Conservation (phyloP, 2,329 filamentous ascomycete genomes). For the Penicillium vulpinum region DNA sequence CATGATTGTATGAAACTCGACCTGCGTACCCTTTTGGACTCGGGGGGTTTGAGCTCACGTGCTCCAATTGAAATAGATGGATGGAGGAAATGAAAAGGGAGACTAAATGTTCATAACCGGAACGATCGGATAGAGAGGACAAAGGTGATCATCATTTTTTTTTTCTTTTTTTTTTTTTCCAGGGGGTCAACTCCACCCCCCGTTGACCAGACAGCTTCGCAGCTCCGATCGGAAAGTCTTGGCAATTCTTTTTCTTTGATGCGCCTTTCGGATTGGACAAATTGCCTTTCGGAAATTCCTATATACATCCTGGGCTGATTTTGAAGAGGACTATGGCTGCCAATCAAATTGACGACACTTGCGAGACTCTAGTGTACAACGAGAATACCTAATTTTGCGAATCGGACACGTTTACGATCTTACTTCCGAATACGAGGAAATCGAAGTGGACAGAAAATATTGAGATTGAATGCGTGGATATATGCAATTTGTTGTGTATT, state of each 20-base stretch:
- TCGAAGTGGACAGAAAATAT: not conserved
- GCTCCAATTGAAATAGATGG: not conserved
- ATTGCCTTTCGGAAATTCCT: not conserved
- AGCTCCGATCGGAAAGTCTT: constrained; percentile 8
- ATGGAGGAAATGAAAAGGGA: not conserved
- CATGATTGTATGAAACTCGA: constrained; percentile 26
- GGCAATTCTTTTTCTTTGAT: not conserved
- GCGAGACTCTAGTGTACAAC: not conserved
- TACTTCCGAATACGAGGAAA: not conserved
- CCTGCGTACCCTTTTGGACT: not conserved
- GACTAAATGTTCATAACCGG: not conserved
- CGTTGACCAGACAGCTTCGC: not conserved
- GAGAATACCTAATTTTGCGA: not conserved
- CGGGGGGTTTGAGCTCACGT: constrained; percentile 2
- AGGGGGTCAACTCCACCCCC: constrained; percentile 4
- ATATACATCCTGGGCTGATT: not conserved
- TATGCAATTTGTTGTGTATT: not conserved
- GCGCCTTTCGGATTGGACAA: not conserved
- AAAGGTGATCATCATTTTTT: constrained; percentile 5
- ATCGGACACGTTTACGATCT: not conserved
- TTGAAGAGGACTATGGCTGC: not conserved
- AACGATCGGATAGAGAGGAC: constrained; percentile 5
- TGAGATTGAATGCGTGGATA: not conserved
- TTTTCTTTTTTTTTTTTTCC: constrained; percentile 1
- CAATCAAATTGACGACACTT: not conserved